Percentiles rank a stretch among this genome's conserved stretches.
Conservation (phyloP, 768 basidiomycete genomes). For the Trametes cinnabarina region DNA sequence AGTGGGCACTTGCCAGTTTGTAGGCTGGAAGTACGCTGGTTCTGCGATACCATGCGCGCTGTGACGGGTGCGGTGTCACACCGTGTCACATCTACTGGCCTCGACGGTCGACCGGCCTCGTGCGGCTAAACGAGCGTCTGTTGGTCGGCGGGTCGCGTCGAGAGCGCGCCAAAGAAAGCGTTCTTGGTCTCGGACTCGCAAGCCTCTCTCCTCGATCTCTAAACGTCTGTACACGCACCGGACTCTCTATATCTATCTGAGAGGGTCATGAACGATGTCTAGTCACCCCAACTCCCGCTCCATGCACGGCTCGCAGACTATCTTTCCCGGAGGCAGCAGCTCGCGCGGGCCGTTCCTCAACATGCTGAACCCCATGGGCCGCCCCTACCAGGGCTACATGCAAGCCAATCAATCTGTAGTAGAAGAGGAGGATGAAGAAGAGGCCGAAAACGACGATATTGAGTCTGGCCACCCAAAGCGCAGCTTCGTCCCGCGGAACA, state of each 20-base stretch:
- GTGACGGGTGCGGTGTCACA: conserved; percentile 2
- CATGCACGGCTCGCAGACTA: conserved; percentile 34
- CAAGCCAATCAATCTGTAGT: conserved; percentile 68
- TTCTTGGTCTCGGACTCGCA: conserved; percentile 1
- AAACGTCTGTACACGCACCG: neutral
- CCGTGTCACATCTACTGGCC: neutral
- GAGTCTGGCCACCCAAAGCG: conserved; percentile 56
- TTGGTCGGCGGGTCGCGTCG: neutral
- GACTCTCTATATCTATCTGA: neutral
- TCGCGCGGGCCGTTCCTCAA: conserved; percentile 80
- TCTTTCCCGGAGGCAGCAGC: conserved; percentile 44
- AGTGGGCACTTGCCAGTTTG: too few species aligned
- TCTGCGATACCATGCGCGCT: too few species aligned
- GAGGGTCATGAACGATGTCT: conserved; percentile 13
- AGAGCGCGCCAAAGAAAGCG: neutral
- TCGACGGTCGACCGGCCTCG: too few species aligned
- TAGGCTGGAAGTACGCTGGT: too few species aligned
- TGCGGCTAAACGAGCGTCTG: conserved; percentile 3
- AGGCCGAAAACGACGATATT: conserved; percentile 47
- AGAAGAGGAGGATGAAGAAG: conserved; percentile 73
- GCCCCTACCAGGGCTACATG: conserved; percentile 70
- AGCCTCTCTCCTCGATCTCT: neutral
- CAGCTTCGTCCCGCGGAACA: conserved; percentile 33
- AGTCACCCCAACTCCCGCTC: conserved; percentile 25
- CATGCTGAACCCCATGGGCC: conserved; percentile 79